Percentiles rank a stretch among this genome's conserved stretches.
Evolutionary conservation across 306 rosid species (phyloP).

Genomic region (Geum urbanum): DNA sequence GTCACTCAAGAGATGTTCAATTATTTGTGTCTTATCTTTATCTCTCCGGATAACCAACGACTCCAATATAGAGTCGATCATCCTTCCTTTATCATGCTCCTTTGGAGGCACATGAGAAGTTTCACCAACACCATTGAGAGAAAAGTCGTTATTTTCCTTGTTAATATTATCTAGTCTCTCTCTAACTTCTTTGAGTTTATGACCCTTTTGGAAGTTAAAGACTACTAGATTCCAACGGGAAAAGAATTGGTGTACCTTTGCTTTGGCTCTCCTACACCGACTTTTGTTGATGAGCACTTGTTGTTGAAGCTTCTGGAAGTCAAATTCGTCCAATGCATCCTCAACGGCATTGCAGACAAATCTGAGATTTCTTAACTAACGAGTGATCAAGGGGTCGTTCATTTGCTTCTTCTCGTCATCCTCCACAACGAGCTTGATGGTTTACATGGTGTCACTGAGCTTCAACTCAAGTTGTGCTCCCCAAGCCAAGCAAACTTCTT

Average conservation of each 20-base stretch:
- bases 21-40: not conserved
- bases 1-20: not conserved
- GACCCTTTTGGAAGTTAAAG: not conserved
- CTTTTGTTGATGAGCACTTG: not conserved
- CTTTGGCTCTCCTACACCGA: not conserved
- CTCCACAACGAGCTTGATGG: not conserved
- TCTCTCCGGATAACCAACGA: conserved; percentile 6
- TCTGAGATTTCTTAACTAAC: not conserved
- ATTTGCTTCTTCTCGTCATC: conserved; percentile 8
- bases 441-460: not conserved
- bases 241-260: conserved; percentile 13
- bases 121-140: not conserved
- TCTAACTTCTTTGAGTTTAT: not conserved
- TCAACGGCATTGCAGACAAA: not conserved
- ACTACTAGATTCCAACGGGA: conserved; percentile 6
- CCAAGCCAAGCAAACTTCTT: not conserved
- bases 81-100: too few relatives aligned
- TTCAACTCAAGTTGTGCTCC: not conserved
- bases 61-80: not conserved
- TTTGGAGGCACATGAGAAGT: too few relatives aligned
- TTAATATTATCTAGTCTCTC: not conserved
- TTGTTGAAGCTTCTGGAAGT: not conserved
- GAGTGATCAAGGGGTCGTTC: not conserved
- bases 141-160: not conserved
- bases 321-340: conserved; percentile 6